These are phyloP conservation scores for Diaporthe sp. DNA, from an alignment of 2,329 filamentous ascomycete genomes.

Conservation along the genomic window DNA sequence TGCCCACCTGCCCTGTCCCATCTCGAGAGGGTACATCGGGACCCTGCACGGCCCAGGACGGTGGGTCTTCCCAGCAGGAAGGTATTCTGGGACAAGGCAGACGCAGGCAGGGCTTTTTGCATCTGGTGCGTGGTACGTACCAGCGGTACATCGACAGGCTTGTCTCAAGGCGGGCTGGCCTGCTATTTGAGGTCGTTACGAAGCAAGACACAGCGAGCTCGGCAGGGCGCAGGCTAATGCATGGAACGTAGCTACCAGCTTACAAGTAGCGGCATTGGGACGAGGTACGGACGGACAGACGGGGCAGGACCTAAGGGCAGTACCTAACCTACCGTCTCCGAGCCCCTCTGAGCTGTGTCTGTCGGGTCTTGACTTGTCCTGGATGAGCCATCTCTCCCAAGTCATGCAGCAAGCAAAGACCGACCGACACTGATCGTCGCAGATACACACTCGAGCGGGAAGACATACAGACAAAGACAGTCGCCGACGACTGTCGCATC, in stretches of 20 bases:
- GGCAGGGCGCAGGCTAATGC: conserved; percentile 24
- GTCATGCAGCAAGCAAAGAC: neutral
- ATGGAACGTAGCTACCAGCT: conserved; percentile 33
- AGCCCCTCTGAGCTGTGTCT: neutral
- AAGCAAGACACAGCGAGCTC: conserved; percentile 23
- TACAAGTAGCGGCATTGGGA: conserved; percentile 4
- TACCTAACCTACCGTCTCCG: neutral
- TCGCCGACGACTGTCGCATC: neutral
- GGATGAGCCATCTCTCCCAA: neutral
- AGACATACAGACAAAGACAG: neutral
- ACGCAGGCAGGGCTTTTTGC: conserved; percentile 17
- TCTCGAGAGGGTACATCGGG: neutral
- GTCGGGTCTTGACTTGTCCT: neutral
- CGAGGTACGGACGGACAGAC: neutral
- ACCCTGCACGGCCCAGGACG: conserved; percentile 27
- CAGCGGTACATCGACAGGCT: neutral
- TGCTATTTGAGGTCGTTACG: conserved; percentile 27
- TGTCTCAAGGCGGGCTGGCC: conserved; percentile 13
- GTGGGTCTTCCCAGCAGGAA: conserved; percentile 22
- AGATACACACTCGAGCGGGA: neutral
- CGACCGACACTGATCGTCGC: neutral
- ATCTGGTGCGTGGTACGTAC: conserved; percentile 21
- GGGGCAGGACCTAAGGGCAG: neutral
- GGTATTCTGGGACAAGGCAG: conserved; percentile 19
- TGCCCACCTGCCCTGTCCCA: neutral